A percentile compares a stretch with the other conserved stretches of the same genome.
Evolutionary conservation across 768 basidiomycete species (phyloP).

Genomic region (Tephrocybe sp.): DNA sequence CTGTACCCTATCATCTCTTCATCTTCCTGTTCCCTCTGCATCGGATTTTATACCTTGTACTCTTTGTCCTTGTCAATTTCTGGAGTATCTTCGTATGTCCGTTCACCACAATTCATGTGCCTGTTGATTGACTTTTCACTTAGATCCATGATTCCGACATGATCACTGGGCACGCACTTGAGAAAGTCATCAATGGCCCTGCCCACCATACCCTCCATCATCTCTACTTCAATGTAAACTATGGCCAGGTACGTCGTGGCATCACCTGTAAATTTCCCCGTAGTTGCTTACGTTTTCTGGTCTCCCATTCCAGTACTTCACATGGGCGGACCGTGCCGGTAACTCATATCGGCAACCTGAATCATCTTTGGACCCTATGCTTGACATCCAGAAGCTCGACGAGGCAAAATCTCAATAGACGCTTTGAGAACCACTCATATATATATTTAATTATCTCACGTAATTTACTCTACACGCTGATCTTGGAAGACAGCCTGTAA

Average conservation of each 20-base stretch:
- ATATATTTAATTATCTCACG: constrained; percentile 8
- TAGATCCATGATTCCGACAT: constrained; percentile 99
- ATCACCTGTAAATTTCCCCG: neutral
- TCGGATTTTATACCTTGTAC: constrained; percentile 74
- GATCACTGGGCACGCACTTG: constrained; percentile 88
- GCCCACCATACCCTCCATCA: constrained; percentile 98
- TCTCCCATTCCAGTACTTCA: constrained; percentile 84
- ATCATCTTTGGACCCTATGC: constrained; percentile 79
- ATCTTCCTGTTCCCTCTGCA: constrained; percentile 90
- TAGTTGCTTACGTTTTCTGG: neutral
- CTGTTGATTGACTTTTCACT: neutral
- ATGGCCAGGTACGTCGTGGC: constrained; percentile 67
- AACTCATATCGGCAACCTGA: constrained; percentile 90
- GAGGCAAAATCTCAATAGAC: constrained; percentile 22
- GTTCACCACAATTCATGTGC: neutral
- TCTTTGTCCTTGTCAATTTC: constrained; percentile 91
- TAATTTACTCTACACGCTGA: constrained; percentile 6
- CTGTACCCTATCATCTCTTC: constrained; percentile 93
- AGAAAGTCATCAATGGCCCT: constrained; percentile 94
- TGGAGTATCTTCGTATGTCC: constrained; percentile 88
- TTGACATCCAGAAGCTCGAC: constrained; percentile 51
- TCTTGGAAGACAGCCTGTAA: constrained; percentile 6
- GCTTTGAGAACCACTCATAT: neutral
- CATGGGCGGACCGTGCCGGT: constrained; percentile 84
- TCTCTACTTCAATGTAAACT: constrained; percentile 95